These are phyloP conservation scores for Pyrenochaeta sp. DNA, from an alignment of 2,329 filamentous ascomycete species.

Conservation along the genomic window DNA sequence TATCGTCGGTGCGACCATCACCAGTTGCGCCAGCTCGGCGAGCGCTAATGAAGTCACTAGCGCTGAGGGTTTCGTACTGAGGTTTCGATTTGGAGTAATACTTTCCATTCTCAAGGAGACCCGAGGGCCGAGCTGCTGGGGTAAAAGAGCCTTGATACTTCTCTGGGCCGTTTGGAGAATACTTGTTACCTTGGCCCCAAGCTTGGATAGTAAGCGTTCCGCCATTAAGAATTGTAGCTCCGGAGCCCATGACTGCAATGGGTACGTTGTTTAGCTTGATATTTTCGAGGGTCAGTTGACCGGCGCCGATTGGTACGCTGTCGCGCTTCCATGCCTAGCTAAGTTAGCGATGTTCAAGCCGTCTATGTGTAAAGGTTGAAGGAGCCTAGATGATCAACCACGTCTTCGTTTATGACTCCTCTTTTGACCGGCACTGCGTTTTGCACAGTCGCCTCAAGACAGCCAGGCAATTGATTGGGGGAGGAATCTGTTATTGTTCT, in stretches of 20 bases:
- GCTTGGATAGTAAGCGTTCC: slow-evolving; percentile 44
- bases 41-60: slow-evolving; percentile 68
- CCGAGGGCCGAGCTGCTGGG: slow-evolving; percentile 56
- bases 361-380: background rate
- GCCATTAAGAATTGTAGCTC: slow-evolving; percentile 40
- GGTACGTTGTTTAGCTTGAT: slow-evolving; percentile 51
- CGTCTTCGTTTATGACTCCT: too few species aligned
- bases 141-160: slow-evolving; percentile 58
- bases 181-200: slow-evolving; percentile 49
- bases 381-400: background rate
- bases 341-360: background rate
- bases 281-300: slow-evolving; percentile 66
- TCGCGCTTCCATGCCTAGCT: slow-evolving; percentile 38
- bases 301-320: slow-evolving; percentile 56
- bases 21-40: slow-evolving; percentile 70
- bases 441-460: background rate
- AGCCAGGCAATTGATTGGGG: too few species aligned
- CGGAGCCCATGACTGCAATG: slow-evolving; percentile 40
- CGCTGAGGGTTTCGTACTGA: slow-evolving; percentile 59
- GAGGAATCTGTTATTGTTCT: background rate
- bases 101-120: slow-evolving; percentile 57
- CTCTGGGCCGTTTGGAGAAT: slow-evolving; percentile 52
- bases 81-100: slow-evolving; percentile 63
- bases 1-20: slow-evolving; percentile 83
- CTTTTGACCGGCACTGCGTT: too few species aligned